Evolutionary conservation across 805 yeast species (phyloP), one percentile per base, ranked within the genome.

Genomic region (Dipodascus geniculatus): DNA sequence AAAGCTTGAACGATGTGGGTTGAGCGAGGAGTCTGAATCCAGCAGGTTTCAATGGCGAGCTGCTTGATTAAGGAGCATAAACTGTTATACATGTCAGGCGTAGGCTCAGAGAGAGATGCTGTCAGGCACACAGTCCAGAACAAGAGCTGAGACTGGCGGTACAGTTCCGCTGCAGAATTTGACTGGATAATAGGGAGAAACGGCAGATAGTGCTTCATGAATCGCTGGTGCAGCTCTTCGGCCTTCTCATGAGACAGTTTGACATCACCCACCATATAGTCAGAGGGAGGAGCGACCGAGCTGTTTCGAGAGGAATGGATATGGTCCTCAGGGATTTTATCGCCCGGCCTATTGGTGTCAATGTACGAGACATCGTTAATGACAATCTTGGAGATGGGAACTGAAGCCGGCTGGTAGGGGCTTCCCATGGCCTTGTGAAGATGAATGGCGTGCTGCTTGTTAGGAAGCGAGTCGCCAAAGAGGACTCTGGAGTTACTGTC

Each of bases 1-100:
- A 90, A 71, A 0, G 96, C 95, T 64, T 90, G 97, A 4, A 90
- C 87, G 42, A 90, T 90, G 66, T 90, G 96, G 0, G 96, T 87
- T 1, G 96, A 86, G 63, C 97, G 76, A 1, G 97, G 96, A 0
- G 97, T 90, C 54, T 90, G 73, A 50, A 89, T 80, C 95, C 96
- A 87, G 68, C 96, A 88, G 0, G 95, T 87, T 63, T 87, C 95
- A 52, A 87, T 87, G 0, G 96, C 96, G 59, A 89, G 71, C 62
- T 87, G 93, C 62, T 86, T 87, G 59, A 90, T 85, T 47, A 87
- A 73, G 1, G 87, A 79, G 16, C 93, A 84, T 49, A 89, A 71
- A 24, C 84, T 76, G 67, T 80, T 79, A 71, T 90, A 90, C 49
- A 88, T 65, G 0, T 85, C 75, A 2, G 97, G 96, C 50, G 86